Conservation (phyloP, 2,329 filamentous ascomycete genomes). For the Ambrosiella cleistominuta region DNA sequence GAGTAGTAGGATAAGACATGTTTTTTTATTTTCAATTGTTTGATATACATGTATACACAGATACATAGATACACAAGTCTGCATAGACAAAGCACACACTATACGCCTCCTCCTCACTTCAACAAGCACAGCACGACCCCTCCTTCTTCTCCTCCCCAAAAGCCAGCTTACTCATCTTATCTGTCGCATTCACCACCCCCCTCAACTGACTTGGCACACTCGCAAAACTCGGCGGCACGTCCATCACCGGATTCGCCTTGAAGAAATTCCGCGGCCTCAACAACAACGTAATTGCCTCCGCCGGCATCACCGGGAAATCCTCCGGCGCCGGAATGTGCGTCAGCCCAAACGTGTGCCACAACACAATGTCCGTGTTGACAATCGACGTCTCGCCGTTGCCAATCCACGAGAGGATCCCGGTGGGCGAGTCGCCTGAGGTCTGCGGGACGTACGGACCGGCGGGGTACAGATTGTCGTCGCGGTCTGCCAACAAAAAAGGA, state of each 20-base stretch:
- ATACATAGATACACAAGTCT: background rate
- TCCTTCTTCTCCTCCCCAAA: slow-evolving; percentile 1
- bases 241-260: slow-evolving; percentile 56
- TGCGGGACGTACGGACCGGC: slow-evolving; percentile 78
- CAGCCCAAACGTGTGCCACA: slow-evolving; percentile 88
- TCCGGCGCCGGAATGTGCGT: slow-evolving; percentile 81
- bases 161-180: slow-evolving; percentile 30
- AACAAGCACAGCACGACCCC: background rate
- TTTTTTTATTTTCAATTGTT: background rate
- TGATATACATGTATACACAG: background rate
- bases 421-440: slow-evolving; percentile 61
- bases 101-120: background rate
- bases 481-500: slow-evolving; percentile 31
- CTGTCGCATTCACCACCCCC: slow-evolving; percentile 28
- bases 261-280: slow-evolving; percentile 74
- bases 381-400: slow-evolving; percentile 49
- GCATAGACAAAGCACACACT: background rate
- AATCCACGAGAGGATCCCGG: slow-evolving; percentile 62
- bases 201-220: slow-evolving; percentile 53
- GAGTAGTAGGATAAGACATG: background rate
- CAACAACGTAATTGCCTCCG: slow-evolving; percentile 66
- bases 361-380: slow-evolving; percentile 68
- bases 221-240: slow-evolving; percentile 61
- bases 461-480: slow-evolving; percentile 66
- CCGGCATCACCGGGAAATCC: slow-evolving; percentile 85